A percentile compares a stretch with the other conserved stretches of the same genome.
phyloP scores from a whole-genome alignment of 257 asterid genomes.

The Euphrasia confusa region DNA sequence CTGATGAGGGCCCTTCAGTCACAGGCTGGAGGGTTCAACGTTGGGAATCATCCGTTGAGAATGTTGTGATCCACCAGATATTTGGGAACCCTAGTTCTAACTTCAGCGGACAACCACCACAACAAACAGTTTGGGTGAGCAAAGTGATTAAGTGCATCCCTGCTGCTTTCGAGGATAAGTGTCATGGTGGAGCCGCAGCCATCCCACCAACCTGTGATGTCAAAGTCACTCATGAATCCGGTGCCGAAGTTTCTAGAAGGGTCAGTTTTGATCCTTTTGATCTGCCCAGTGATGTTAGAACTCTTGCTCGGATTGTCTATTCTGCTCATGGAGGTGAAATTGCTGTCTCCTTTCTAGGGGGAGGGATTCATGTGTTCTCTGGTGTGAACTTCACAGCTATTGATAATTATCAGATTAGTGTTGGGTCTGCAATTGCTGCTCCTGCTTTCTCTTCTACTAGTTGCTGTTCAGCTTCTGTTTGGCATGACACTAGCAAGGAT shows the following conservation, averaged over 20 bases:
- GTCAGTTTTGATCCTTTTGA: constrained; percentile 92
- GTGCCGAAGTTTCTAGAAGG: constrained; percentile 52
- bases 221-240: constrained; percentile 49
- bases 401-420: constrained; percentile 79
- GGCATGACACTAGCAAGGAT: constrained; percentile 83
- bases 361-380: constrained; percentile 80
- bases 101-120: constrained; percentile 84
- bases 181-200: constrained; percentile 45
- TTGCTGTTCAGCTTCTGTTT: constrained; percentile 98
- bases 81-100: constrained; percentile 87
- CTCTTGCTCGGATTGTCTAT: constrained; percentile 93
- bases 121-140: constrained; percentile 98
- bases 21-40: constrained; percentile 99
- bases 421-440: constrained; percentile 90
- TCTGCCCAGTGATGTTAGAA: constrained; percentile 93
- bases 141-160: constrained; percentile 90
- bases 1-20: constrained; percentile 98
- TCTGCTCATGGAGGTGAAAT: constrained; percentile 99
- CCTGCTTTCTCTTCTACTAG: constrained; percentile 98
- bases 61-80: constrained; percentile 95
- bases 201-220: constrained; percentile 44
- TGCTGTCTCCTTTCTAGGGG: constrained; percentile 92
- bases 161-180: constrained; percentile 38
- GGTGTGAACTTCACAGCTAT: constrained; percentile 69
- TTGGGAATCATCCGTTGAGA: constrained; percentile 96